Evolutionary conservation across 768 basidiomycete genomes (phyloP).

Genomic region (Lyophyllum shimeji): DNA sequence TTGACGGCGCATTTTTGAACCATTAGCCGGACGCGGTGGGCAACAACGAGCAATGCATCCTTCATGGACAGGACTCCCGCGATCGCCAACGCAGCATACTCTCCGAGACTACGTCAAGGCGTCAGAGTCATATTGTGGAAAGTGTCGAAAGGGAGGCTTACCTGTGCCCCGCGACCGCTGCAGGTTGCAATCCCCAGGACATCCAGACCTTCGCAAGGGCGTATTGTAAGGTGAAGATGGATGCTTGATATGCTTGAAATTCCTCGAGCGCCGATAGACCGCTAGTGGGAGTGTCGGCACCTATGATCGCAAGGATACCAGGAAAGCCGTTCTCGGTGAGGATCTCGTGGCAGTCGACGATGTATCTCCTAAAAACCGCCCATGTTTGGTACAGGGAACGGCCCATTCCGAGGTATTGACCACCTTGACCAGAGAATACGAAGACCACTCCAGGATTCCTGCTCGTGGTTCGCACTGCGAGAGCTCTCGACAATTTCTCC

Average conservation of each 20-base stretch:
- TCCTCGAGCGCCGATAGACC: slow-evolving; percentile 30
- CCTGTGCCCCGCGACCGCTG: slow-evolving; percentile 75
- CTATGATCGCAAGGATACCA: slow-evolving; percentile 48
- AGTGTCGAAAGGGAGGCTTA: slow-evolving; percentile 26
- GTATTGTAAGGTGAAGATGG: slow-evolving; percentile 63
- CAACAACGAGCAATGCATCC: slow-evolving; percentile 58
- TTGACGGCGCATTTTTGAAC: slow-evolving; percentile 40
- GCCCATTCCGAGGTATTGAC: slow-evolving; percentile 69
- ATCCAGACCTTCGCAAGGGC: slow-evolving; percentile 65
- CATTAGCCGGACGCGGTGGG: slow-evolving; percentile 58
- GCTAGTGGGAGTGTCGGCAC: slow-evolving; percentile 19
- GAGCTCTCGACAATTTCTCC: slow-evolving; percentile 37
- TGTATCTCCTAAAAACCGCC: slow-evolving; percentile 43
- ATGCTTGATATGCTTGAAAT: slow-evolving; percentile 48
- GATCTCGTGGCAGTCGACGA: slow-evolving; percentile 59
- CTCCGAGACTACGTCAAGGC: slow-evolving; percentile 56
- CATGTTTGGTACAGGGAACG: slow-evolving; percentile 49
- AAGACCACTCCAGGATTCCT: slow-evolving; percentile 45
- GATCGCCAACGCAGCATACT: slow-evolving; percentile 70
- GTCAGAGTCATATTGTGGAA: slow-evolving; percentile 3
- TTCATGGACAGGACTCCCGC: slow-evolving; percentile 57
- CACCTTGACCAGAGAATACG: slow-evolving; percentile 75
- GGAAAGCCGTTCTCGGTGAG: slow-evolving; percentile 50
- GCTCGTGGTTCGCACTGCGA: slow-evolving; percentile 28
- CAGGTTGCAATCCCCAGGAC: slow-evolving; percentile 63